These are phyloP conservation scores for Trichosporon ovoides DNA, from an alignment of 1,284 basidiomycete genomes.

Conservation along the genomic window DNA sequence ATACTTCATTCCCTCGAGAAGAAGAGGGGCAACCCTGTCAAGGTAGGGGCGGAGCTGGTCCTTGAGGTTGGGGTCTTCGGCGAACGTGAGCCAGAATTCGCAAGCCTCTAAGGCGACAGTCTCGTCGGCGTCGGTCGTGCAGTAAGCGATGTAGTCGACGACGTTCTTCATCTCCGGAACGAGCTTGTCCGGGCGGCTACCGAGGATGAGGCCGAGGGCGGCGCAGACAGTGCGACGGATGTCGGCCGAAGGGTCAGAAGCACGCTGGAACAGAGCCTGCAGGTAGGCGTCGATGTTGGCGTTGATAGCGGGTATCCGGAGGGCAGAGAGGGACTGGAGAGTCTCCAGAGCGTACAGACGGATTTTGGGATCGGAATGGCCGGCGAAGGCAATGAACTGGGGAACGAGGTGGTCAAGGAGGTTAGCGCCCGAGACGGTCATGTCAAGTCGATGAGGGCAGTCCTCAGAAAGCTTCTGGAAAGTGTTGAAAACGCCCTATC, in stretches of 20 bases:
- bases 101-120: conserved; percentile 92
- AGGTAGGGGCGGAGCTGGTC: conserved; percentile 81
- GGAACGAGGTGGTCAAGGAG: conserved; percentile 92
- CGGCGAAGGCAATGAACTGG: conserved; percentile 80
- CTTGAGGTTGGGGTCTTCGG: conserved; percentile 85
- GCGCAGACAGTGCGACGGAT: conserved; percentile 95
- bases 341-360: conserved; percentile 89
- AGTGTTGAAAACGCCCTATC: conserved; percentile 85
- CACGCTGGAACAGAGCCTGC: conserved; percentile 85
- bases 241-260: conserved; percentile 85
- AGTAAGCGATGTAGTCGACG: conserved; percentile 98
- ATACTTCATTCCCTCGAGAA: conserved; percentile 96
- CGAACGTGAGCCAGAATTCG: conserved; percentile 99
- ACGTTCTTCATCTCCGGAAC: conserved; percentile 94
- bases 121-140: conserved; percentile 93
- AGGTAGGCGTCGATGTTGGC: conserved; percentile 91
- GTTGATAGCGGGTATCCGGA: conserved; percentile 72
- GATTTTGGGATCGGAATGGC: conserved; percentile 67
- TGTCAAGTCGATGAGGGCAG: conserved; percentile 89
- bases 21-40: conserved; percentile 79
- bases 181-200: conserved; percentile 89
- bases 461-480: conserved; percentile 96
- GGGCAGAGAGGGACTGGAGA: conserved; percentile 86
- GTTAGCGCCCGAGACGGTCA: conserved; percentile 73
- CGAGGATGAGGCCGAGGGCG: conserved; percentile 86